Conservation (phyloP, 768 basidiomycete genomes). For the Phlebiopsis flavidoalba region DNA sequence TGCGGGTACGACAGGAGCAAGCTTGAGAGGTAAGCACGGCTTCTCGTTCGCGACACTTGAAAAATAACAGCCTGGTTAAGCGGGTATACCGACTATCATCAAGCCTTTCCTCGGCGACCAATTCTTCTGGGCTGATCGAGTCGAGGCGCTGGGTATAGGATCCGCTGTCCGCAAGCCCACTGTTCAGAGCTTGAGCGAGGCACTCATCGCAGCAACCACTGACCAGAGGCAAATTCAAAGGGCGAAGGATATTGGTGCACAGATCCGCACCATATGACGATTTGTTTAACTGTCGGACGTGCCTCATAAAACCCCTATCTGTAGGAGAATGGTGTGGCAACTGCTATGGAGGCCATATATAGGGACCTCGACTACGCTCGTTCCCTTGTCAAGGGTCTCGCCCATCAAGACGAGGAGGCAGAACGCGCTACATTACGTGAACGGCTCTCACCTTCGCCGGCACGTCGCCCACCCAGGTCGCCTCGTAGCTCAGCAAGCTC, state of each 20-base stretch:
- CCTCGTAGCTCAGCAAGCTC: constrained; percentile 20
- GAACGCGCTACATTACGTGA: constrained; percentile 34
- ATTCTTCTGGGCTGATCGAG: constrained; percentile 97
- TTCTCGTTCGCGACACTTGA: background rate
- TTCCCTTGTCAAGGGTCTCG: constrained; percentile 67
- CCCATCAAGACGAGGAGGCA: constrained; percentile 21
- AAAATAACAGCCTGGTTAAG: constrained; percentile 30
- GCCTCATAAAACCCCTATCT: background rate
- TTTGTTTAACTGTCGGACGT: background rate
- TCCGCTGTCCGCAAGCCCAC: constrained; percentile 87
- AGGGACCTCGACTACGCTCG: constrained; percentile 94
- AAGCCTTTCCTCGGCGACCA: constrained; percentile 99
- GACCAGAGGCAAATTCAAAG: constrained; percentile 86
- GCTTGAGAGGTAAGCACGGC: constrained; percentile 71
- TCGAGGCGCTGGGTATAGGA: constrained; percentile 94
- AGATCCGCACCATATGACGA: constrained; percentile 55
- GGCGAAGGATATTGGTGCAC: constrained; percentile 82
- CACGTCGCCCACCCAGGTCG: constrained; percentile 14
- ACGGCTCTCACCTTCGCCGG: constrained; percentile 12
- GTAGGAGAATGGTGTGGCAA: constrained; percentile 92
- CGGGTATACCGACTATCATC: constrained; percentile 93
- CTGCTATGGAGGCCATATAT: constrained; percentile 95
- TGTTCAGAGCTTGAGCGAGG: constrained; percentile 67
- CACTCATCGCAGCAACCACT: constrained; percentile 76
- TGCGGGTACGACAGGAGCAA: constrained; percentile 93